Conservation (phyloP, 164 flowering plant species). For the Vitis rotundifolia region DNA sequence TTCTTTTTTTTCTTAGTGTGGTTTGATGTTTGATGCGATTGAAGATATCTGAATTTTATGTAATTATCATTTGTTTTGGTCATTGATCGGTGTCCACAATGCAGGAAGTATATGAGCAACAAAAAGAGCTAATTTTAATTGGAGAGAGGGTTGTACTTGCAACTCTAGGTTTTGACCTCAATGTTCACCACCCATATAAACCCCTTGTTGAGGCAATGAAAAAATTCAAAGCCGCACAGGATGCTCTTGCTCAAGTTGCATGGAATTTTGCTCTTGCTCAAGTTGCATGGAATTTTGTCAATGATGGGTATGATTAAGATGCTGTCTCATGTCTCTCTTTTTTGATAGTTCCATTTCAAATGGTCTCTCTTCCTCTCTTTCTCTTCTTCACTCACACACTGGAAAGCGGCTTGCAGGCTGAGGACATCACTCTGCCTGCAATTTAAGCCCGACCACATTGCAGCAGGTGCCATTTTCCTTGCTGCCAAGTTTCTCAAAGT, state of each 20-base stretch:
- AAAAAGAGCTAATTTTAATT: conserved; percentile 68
- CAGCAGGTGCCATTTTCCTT: conserved; percentile 89
- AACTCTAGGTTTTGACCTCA: conserved; percentile 81
- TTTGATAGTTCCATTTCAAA: neutral
- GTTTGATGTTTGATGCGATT: neutral
- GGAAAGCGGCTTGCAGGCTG: conserved; percentile 63
- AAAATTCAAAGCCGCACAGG: conserved; percentile 78
- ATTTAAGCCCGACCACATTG: conserved; percentile 84
- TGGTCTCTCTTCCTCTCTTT: conserved; percentile 16
- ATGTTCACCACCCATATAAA: conserved; percentile 84
- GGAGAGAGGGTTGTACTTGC: conserved; percentile 86
- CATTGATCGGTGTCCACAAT: conserved; percentile 7
- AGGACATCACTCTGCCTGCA: conserved; percentile 89
- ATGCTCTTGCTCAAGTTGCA: conserved; percentile 73
- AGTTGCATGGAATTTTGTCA: conserved; percentile 84
- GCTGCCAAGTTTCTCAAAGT: conserved; percentile 89
- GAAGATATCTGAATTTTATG: neutral
- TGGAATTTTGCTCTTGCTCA: too few species aligned
- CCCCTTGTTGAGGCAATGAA: conserved; percentile 84
- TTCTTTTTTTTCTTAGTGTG: neutral
- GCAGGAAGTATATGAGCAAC: conserved; percentile 85
- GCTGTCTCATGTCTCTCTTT: neutral
- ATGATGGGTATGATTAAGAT: conserved; percentile 67
- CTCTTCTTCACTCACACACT: conserved; percentile 20
- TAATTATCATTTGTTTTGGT: neutral